phyloP scores from a whole-genome alignment of 2,329 filamentous ascomycete genomes.

The Sarocladium oryzae region DNA sequence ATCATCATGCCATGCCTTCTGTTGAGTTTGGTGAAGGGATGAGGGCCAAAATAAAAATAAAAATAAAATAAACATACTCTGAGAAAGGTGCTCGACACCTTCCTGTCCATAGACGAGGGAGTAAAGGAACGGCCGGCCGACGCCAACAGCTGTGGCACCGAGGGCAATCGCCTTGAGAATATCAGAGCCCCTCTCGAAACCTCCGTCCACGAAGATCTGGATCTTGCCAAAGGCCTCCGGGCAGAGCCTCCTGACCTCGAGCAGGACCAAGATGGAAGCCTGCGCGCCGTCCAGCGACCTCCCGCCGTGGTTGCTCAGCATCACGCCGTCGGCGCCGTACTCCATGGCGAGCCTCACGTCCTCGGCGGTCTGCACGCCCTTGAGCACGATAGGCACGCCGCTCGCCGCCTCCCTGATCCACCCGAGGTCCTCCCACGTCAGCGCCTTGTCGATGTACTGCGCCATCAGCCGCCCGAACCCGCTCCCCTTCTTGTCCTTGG shows the following conservation, averaged over 20 bases:
- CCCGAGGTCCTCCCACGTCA: conserved; percentile 45
- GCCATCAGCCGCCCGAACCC: conserved; percentile 47
- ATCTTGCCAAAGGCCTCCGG: conserved; percentile 42
- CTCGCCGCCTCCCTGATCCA: conserved; percentile 42
- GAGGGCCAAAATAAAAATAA: not conserved
- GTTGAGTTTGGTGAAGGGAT: no score
- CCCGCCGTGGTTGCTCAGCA: conserved; percentile 53
- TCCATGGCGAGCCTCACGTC: conserved; percentile 45
- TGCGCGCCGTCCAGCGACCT: conserved; percentile 45
- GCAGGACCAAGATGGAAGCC: conserved; percentile 41
- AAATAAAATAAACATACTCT: conserved; percentile 36
- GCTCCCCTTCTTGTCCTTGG: conserved; percentile 45
- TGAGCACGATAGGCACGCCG: conserved; percentile 46
- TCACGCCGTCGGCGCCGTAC: conserved; percentile 44
- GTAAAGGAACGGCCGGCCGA: conserved; percentile 47
- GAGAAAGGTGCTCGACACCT: conserved; percentile 46
- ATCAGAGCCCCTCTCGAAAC: conserved; percentile 46
- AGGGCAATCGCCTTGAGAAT: conserved; percentile 48
- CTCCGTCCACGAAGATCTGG: conserved; percentile 48
- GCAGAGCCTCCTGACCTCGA: conserved; percentile 43
- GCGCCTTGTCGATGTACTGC: conserved; percentile 42
- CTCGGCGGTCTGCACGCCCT: conserved; percentile 49
- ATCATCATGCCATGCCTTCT: no score
- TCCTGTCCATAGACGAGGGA: conserved; percentile 47
- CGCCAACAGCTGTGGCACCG: conserved; percentile 46